Conservation (phyloP, 768 basidiomycete genomes). For the Asterophora lycoperdoides region DNA sequence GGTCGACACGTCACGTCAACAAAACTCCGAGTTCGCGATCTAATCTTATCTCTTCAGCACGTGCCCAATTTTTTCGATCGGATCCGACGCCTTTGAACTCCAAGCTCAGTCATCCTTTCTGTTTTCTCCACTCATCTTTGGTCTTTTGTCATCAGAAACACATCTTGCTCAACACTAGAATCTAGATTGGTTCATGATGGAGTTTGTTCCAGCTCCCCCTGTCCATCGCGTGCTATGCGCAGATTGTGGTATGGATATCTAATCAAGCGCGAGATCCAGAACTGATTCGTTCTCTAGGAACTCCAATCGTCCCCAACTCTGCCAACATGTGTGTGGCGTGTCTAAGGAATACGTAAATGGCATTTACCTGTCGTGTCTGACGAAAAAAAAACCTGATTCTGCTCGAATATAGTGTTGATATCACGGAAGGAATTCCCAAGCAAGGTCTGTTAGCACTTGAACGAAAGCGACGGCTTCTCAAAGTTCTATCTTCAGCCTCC, state of each 20-base stretch:
- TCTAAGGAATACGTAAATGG: constrained; percentile 74
- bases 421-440: constrained; percentile 97
- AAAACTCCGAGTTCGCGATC: constrained; percentile 6
- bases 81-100: neutral
- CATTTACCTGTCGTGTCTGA: neutral
- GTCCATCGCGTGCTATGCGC: constrained; percentile 85
- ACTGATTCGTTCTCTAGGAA: constrained; percentile 41
- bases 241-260: constrained; percentile 63
- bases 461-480: neutral
- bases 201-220: constrained; percentile 70
- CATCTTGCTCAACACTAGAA: neutral
- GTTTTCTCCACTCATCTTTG: neutral
- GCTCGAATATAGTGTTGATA: constrained; percentile 65
- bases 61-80: constrained; percentile 15
- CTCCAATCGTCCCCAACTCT: constrained; percentile 85
- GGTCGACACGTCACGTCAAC: constrained; percentile 13
- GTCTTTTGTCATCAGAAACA: neutral
- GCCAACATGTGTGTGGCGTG: constrained; percentile 91
- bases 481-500: constrained; percentile 47
- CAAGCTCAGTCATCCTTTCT: constrained; percentile 13
- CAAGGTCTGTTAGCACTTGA: constrained; percentile 50
- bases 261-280: neutral
- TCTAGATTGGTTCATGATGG: constrained; percentile 44
- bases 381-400: neutral
- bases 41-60: constrained; percentile 12